Conservation (phyloP, 2,329 filamentous ascomycete genomes). For the Cadophora sp. region DNA sequence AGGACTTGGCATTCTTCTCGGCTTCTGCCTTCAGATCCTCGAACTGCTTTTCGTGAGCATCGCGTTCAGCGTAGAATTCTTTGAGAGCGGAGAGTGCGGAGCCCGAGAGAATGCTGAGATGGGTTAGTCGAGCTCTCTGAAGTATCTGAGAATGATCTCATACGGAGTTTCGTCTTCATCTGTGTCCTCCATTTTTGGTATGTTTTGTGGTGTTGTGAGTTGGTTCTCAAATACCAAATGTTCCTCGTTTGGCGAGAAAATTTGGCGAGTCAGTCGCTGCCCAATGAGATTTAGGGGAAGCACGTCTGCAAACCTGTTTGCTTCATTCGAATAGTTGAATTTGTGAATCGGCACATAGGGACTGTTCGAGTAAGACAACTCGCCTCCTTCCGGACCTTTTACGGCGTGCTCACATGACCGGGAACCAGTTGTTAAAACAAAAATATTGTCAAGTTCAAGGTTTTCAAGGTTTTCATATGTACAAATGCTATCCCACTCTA, state of each 20-base stretch:
- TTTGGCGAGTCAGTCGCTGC: slow-evolving; percentile 18
- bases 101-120: slow-evolving; percentile 66
- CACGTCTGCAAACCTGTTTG: too few species aligned
- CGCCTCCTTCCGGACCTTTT: too few species aligned
- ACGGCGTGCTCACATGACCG: too few species aligned
- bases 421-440: neutral
- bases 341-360: too few species aligned
- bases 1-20: slow-evolving; percentile 53
- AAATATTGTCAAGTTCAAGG: slow-evolving; percentile 12
- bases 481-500: slow-evolving; percentile 25
- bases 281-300: neutral
- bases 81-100: slow-evolving; percentile 72
- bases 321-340: too few species aligned
- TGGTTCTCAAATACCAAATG: neutral
- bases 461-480: slow-evolving; percentile 27
- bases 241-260: slow-evolving; percentile 14
- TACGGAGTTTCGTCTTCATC: slow-evolving; percentile 35
- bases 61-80: slow-evolving; percentile 76
- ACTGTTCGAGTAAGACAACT: too few species aligned
- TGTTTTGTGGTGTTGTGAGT: slow-evolving; percentile 9
- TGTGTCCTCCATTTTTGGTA: slow-evolving; percentile 26
- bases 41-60: slow-evolving; percentile 69
- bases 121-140: neutral
- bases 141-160: neutral
- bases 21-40: slow-evolving; percentile 69